phyloP scores from a whole-genome alignment of 257 asterid species.

The Plantago elongata region DNA sequence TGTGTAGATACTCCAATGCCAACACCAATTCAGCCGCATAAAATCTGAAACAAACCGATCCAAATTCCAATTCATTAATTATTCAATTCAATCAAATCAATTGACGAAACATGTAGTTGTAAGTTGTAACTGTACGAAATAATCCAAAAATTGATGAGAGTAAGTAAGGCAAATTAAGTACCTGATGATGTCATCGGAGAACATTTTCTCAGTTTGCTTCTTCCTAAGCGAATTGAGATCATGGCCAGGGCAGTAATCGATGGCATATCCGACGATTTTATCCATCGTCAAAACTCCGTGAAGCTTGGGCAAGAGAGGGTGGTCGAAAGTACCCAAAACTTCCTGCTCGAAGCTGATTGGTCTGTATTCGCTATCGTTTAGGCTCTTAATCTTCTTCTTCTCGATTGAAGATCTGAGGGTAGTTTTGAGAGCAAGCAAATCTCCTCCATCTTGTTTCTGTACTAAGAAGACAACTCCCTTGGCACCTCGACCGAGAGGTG shows the following conservation, averaged over 20 bases:
- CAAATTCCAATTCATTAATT: not conserved
- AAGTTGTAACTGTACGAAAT: not conserved
- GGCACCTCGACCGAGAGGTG: slow-evolving; percentile 92
- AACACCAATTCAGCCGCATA: slow-evolving; percentile 88
- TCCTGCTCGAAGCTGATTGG: slow-evolving; percentile 59
- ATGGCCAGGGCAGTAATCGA: slow-evolving; percentile 92
- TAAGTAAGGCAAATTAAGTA: slow-evolving; percentile 7
- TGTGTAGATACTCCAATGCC: slow-evolving; percentile 80
- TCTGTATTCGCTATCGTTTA: slow-evolving; percentile 24
- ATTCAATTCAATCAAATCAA: too few species aligned
- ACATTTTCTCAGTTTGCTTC: slow-evolving; percentile 82
- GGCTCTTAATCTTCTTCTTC: slow-evolving; percentile 30
- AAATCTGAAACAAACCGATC: slow-evolving; percentile 41
- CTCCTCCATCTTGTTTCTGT: slow-evolving; percentile 42
- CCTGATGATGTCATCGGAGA: slow-evolving; percentile 94
- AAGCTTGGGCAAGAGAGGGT: slow-evolving; percentile 83
- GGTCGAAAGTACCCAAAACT: slow-evolving; percentile 47
- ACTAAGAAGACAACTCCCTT: slow-evolving; percentile 88
- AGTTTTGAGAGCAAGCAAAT: slow-evolving; percentile 66
- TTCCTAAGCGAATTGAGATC: slow-evolving; percentile 67
- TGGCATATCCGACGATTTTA: slow-evolving; percentile 70
- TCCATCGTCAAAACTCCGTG: slow-evolving; percentile 70
- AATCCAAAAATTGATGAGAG: not conserved
- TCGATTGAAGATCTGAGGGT: slow-evolving; percentile 57
- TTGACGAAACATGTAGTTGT: not conserved